Percentiles rank a stretch among this genome's conserved stretches.
Conservation (phyloP, 176 grass and related monocot genomes). For the Musa acuminata region DNA sequence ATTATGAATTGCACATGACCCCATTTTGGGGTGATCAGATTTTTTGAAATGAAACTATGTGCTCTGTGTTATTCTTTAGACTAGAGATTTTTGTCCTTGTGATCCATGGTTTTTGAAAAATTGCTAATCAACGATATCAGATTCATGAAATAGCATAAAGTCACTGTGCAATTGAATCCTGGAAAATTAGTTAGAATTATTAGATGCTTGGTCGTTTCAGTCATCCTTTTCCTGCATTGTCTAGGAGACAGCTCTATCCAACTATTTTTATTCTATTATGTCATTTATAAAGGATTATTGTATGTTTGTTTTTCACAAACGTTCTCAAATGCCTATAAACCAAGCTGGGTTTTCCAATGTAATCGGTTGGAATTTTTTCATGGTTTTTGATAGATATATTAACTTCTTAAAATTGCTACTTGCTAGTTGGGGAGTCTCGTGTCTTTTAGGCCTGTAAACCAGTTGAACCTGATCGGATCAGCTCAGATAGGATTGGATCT, state of each 20-base stretch:
- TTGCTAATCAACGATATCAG: too few species aligned
- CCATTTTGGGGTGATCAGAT: background rate
- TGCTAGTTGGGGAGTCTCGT: too few species aligned
- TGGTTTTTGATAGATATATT: background rate
- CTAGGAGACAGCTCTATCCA: background rate
- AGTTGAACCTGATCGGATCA: too few species aligned
- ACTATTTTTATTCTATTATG: slow-evolving; percentile 3
- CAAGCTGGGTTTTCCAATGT: background rate
- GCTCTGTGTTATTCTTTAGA: background rate
- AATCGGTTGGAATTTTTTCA: background rate
- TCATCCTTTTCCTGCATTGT: background rate
- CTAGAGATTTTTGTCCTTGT: background rate
- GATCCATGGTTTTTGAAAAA: background rate
- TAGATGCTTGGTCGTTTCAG: background rate
- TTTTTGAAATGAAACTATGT: background rate
- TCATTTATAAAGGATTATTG: background rate
- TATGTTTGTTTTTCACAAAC: background rate
- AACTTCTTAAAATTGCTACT: too few species aligned
- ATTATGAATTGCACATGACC: too few species aligned
- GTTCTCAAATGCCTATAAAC: background rate
- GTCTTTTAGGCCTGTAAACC: too few species aligned
- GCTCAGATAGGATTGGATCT: too few species aligned
- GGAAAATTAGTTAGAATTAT: background rate
- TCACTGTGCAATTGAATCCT: background rate
- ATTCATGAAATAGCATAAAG: background rate